A percentile compares a stretch with the other conserved stretches of the same genome.
Conservation (phyloP, 2,329 filamentous ascomycete species). For the Beauveria sp. region DNA sequence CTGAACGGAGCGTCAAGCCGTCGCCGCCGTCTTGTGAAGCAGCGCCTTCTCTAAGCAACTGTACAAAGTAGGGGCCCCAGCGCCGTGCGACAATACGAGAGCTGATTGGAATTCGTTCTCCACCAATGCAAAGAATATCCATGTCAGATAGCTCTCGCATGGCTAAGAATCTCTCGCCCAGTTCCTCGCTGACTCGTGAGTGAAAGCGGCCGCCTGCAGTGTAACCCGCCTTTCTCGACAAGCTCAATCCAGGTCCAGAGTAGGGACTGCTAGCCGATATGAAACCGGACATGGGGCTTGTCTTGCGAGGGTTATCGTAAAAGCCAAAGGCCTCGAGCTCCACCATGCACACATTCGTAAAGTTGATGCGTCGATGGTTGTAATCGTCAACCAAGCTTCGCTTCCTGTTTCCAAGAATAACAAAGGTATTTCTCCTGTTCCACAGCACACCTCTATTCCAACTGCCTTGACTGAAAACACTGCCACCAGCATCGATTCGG, state of each 20-base stretch:
- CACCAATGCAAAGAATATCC: slow-evolving; percentile 88
- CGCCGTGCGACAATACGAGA: slow-evolving; percentile 78
- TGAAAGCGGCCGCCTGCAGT: slow-evolving; percentile 70
- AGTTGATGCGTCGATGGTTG: slow-evolving; percentile 95
- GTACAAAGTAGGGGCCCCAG: slow-evolving; percentile 95
- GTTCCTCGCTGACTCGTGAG: slow-evolving; percentile 70
- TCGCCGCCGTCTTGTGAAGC: slow-evolving; percentile 66
- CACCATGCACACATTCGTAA: slow-evolving; percentile 92
- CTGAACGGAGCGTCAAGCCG: slow-evolving; percentile 64
- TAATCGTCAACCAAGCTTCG: slow-evolving; percentile 94
- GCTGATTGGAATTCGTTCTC: slow-evolving; percentile 88
- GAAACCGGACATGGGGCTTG: slow-evolving; percentile 71
- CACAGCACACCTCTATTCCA: slow-evolving; percentile 96
- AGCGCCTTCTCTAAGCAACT: slow-evolving; percentile 76
- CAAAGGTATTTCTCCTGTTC: slow-evolving; percentile 89
- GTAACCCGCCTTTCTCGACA: slow-evolving; percentile 52
- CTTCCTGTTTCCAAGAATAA: slow-evolving; percentile 89
- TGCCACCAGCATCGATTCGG: slow-evolving; percentile 88
- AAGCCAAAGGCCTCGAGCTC: slow-evolving; percentile 95
- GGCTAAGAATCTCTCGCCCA: slow-evolving; percentile 72
- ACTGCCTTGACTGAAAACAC: slow-evolving; percentile 91
- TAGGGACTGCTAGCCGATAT: slow-evolving; percentile 71
- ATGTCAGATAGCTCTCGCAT: slow-evolving; percentile 89
- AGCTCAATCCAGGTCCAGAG: slow-evolving; percentile 46
- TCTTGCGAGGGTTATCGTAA: slow-evolving; percentile 86